A percentile compares a stretch with the other conserved stretches of the same genome.
Evolutionary conservation across 805 yeast species (phyloP).

Genomic region (Metschnikowia sp.): DNA sequence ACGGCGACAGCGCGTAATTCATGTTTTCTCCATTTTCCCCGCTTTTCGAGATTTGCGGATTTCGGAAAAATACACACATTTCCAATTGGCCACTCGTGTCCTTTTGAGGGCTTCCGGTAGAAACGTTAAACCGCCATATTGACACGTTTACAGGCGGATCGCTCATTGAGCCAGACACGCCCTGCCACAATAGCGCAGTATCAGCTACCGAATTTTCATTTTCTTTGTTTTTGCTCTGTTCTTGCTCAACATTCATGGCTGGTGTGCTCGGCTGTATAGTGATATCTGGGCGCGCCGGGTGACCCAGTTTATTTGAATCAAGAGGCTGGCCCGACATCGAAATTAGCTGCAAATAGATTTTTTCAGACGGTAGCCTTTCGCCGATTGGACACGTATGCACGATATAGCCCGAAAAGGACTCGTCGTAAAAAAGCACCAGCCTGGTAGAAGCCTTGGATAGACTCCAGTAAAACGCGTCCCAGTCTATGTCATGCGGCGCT

Average conservation of each 20-base stretch:
- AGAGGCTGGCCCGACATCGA: neutral
- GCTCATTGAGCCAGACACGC: neutral
- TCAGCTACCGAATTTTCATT: too few species aligned
- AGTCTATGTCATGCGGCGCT: slow-evolving; percentile 3
- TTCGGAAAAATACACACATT: slow-evolving; percentile 3
- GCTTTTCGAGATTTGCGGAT: slow-evolving; percentile 1
- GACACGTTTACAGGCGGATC: slow-evolving; percentile 1
- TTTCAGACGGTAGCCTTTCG: slow-evolving; percentile 1
- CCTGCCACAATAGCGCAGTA: slow-evolving; percentile 2
- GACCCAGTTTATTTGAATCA: neutral
- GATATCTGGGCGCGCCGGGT: neutral
- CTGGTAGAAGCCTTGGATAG: slow-evolving; percentile 1
- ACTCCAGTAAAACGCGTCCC: slow-evolving; percentile 5
- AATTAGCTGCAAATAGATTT: slow-evolving; percentile 3
- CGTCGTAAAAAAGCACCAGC: slow-evolving; percentile 29
- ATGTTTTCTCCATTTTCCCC: neutral
- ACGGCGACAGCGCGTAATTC: neutral
- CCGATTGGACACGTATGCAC: slow-evolving; percentile 14
- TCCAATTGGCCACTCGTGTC: slow-evolving; percentile 6
- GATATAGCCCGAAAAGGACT: slow-evolving; percentile 27
- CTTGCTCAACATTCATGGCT: neutral
- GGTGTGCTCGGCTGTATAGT: neutral
- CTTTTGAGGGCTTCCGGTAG: slow-evolving; percentile 12
- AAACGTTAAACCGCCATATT: slow-evolving; percentile 29
- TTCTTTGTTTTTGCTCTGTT: too few species aligned